Evolutionary conservation across 176 grass and related monocot species (phyloP), one percentile per base, ranked within the genome.

Genomic region (Chloris gayana): DNA sequence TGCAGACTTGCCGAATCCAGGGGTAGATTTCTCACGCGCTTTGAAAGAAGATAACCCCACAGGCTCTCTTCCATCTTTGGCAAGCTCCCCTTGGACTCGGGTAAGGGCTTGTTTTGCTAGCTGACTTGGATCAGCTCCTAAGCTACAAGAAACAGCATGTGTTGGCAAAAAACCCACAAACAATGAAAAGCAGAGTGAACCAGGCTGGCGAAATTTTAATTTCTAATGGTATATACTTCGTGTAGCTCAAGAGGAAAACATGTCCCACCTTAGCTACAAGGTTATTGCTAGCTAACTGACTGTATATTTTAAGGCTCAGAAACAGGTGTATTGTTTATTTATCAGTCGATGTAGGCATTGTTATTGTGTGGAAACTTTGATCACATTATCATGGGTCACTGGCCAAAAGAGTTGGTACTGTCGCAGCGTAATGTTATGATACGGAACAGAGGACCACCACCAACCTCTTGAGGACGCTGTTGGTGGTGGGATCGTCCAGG

Each of bases 401-500:
- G 56, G 6, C 12, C 18, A 71, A 77, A 57, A 50, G 24, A 70
- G 25, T 81, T 45, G 68, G 54, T 6, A 80, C 68, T 58, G 56
- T 63, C 63, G 50, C 41, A 84, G 49, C 18, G 4, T 51, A 33
- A 80, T 26, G 45, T 38, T 70, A 30, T 22, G 25, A 80, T 35
- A 83, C 30, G 34, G 17, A 64, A 32, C 5, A 81, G 8, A 37
- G 24, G 15, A 71, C 78, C 22, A 74, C 10, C 60, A 72, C 74
- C 39, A 78, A 99, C 96, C 96, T 99, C 70, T 82, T 88, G 17
- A 99, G 92, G 75, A 95, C 62, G 62, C 64, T 86, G 50, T 80
- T 88, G 53, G 88, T 82, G 67, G 82, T 93, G 57, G 86, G 75
- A 73, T 99, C 96, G 78, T 93, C 93, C 71, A 86, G 75, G 29